Evolutionary conservation across 768 basidiomycete species (phyloP), one percentile per base, ranked within the genome.

Genomic region (Tylopilus sp.): DNA sequence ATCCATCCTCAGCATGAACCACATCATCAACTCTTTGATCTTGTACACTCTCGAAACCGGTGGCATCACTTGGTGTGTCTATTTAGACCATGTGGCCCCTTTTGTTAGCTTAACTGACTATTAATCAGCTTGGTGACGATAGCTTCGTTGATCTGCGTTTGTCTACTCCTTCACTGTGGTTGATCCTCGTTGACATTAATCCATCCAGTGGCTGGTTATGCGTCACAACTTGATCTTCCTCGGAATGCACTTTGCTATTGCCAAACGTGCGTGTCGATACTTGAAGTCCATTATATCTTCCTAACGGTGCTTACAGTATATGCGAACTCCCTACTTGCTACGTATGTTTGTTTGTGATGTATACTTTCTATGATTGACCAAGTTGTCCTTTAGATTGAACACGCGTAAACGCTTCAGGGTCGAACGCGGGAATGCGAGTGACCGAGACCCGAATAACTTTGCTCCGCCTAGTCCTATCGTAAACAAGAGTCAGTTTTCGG

Each of bases 41-140:
- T 55, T 79, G 2, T 82, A 82, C 52, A 76, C 79, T 0, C 70
- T 83, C 29, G 81, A 83, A 58, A 80, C 76, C 16, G 81, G 81
- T 36, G 63, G 74, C 4, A 40, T 82, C 19, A 82, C 81, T 24
- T 74, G 73, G 76, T 74, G 51, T 4, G 57, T 50, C 26, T 8
- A 14, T 22, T 22, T 1, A 1, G 30, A 33, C 17, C 2, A 9
- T 1, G 17, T 14, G 0, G 6, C 3, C 2, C 12, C n/a, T 8
- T 34, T 49, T 4, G 7, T 45, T 3, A 5, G 0, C 13, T 50
- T 66, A 12, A 60, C 21, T 3, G 24, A 4, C 29, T 3, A 6
- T 41, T 8, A 24, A 31, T 42, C 34, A 70, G 68, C 22, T 48
- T 71, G 21, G 70, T 70, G 2, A 70, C 69, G 13, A 58, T 70